These are phyloP conservation scores for Tylopilus subfusipes DNA, from an alignment of 768 basidiomycete species.

Conservation along the genomic window DNA sequence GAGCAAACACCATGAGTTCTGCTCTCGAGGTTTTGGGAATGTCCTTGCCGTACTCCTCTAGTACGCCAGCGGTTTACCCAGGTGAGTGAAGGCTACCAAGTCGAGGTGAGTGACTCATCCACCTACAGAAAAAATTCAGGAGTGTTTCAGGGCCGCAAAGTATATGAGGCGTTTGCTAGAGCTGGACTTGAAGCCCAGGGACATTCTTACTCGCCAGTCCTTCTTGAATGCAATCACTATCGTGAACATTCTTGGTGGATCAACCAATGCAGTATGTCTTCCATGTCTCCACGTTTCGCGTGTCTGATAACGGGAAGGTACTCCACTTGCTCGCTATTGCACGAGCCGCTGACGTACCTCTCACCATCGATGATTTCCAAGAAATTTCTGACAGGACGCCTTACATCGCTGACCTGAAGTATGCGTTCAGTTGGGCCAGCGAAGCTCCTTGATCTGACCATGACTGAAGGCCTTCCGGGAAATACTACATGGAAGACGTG, in stretches of 20 bases:
- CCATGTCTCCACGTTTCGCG: not conserved
- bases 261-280: conserved; percentile 73
- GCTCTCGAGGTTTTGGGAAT: conserved; percentile 82
- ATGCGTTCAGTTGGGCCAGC: conserved; percentile 21
- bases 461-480: conserved; percentile 64
- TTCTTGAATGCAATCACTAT: conserved; percentile 85
- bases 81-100: conserved; percentile 36
- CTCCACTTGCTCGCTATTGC: conserved; percentile 84
- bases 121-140: conserved; percentile 68
- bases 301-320: conserved; percentile 44
- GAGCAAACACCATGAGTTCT: conserved; percentile 87
- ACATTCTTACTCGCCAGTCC: conserved; percentile 63
- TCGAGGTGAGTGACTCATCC: not conserved
- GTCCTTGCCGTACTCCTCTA: conserved; percentile 75
- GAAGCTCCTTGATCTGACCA: conserved; percentile 3
- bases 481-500: conserved; percentile 88
- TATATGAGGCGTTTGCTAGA: conserved; percentile 74
- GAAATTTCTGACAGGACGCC: conserved; percentile 74
- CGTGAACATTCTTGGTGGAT: conserved; percentile 78
- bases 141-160: conserved; percentile 74
- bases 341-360: conserved; percentile 67
- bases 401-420: conserved; percentile 81
- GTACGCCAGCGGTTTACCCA: conserved; percentile 70
- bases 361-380: conserved; percentile 87
- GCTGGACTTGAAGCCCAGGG: conserved; percentile 78